Evolutionary conservation across 225 moss, liverwort and hornwort genomes (phyloP).

Genomic region (Neckera pumila): DNA sequence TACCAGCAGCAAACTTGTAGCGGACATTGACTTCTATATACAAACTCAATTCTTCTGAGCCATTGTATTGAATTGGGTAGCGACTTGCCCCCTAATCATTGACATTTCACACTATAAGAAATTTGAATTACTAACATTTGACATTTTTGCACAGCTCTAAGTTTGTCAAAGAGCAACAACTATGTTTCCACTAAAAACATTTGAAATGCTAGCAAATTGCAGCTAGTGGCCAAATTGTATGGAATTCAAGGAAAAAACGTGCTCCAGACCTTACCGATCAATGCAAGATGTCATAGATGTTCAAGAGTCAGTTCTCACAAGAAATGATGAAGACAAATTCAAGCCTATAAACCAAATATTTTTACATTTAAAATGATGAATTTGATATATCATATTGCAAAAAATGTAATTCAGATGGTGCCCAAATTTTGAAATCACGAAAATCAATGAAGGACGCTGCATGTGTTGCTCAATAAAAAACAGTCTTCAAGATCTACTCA

Average conservation of each 20-base stretch:
- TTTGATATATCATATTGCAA: not conserved
- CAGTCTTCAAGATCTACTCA: not conserved
- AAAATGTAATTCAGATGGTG: not conserved
- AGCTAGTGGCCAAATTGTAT: not conserved
- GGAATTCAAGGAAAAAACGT: not conserved
- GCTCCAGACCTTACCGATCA: not conserved
- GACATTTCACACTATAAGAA: not conserved
- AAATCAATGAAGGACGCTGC: not conserved
- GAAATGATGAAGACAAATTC: not conserved
- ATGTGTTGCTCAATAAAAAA: not conserved
- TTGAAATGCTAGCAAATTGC: not conserved
- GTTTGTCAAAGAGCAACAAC: not conserved
- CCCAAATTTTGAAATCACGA: not conserved
- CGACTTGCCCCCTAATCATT: constrained; percentile 17
- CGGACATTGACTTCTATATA: constrained; percentile 19
- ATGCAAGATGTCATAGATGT: not conserved
- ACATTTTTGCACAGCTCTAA: not conserved
- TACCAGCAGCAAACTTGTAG: constrained; percentile 5
- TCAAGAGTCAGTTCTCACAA: not conserved
- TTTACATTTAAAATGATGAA: not conserved
- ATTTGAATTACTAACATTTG: not conserved
- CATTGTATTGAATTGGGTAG: constrained; percentile 18
- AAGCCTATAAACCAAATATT: not conserved
- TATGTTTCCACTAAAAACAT: not conserved
- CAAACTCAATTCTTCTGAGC: constrained; percentile 12